Conservation (phyloP, 371 early-diverging fungal genomes). For the Coemansia sp. region DNA sequence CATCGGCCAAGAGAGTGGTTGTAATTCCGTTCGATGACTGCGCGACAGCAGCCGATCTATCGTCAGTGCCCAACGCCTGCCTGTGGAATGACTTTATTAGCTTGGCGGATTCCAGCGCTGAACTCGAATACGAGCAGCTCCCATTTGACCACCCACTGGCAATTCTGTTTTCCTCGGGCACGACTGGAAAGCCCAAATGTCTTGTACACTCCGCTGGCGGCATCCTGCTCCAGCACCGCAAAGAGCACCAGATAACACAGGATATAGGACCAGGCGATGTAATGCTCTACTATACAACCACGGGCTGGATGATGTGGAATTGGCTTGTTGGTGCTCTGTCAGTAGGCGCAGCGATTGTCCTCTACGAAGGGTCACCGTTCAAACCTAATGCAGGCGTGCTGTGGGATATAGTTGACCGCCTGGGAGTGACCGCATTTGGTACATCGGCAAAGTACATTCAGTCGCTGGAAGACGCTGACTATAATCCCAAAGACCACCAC, state of each 20-base stretch:
- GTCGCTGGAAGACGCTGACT: slow-evolving; percentile 75
- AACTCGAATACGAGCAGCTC: slow-evolving; percentile 73
- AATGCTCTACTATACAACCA: slow-evolving; percentile 92
- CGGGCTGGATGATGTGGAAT: slow-evolving; percentile 99
- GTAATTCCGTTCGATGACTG: slow-evolving; percentile 68
- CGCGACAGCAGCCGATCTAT: slow-evolving; percentile 41
- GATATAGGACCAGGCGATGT: slow-evolving; percentile 73
- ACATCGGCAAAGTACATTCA: slow-evolving; percentile 96
- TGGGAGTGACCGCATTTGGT: slow-evolving; percentile 86
- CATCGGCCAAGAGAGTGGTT: slow-evolving; percentile 66
- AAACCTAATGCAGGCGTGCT: slow-evolving; percentile 73
- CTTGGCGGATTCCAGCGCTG: slow-evolving; percentile 19
- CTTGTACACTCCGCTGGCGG: slow-evolving; percentile 96
- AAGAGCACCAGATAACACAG: slow-evolving; percentile 90
- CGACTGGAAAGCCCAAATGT: slow-evolving; percentile 97
- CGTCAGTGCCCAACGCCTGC: slow-evolving; percentile 53
- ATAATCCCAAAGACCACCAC: slow-evolving; percentile 60
- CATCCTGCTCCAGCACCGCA: slow-evolving; percentile 85
- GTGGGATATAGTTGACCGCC: slow-evolving; percentile 77
- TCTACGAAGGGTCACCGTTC: slow-evolving; percentile 95
- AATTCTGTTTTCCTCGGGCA: slow-evolving; percentile 96
- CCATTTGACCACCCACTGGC: slow-evolving; percentile 94
- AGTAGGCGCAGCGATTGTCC: slow-evolving; percentile 78
- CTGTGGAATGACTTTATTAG: slow-evolving; percentile 48
- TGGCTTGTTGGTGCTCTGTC: slow-evolving; percentile 86